Evolutionary conservation across 331 rosid genomes (phyloP).

Genomic region (Ulmus americana): DNA sequence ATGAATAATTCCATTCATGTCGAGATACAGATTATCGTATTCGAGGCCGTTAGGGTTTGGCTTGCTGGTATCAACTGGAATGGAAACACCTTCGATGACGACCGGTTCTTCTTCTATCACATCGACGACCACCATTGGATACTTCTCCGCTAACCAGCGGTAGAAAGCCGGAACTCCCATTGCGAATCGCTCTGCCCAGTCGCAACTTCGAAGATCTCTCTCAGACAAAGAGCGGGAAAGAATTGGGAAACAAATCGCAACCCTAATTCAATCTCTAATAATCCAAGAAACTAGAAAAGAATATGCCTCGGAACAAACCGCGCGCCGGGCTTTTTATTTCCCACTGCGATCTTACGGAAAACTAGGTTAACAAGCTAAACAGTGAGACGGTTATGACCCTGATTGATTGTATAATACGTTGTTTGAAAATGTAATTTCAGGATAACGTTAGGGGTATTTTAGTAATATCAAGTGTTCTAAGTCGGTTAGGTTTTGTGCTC

Average conservation of each 20-base stretch:
- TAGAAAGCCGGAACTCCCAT: slow-evolving; percentile 99
- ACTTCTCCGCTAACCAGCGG: slow-evolving; percentile 94
- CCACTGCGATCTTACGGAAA: not conserved
- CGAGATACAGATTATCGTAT: slow-evolving; percentile 87
- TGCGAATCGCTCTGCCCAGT: slow-evolving; percentile 16
- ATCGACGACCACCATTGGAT: slow-evolving; percentile 73
- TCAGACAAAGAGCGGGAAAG: slow-evolving; percentile 17
- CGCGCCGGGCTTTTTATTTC: not conserved
- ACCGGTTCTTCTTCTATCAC: slow-evolving; percentile 85
- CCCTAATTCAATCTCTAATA: slow-evolving; percentile 7
- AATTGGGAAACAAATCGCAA: not conserved
- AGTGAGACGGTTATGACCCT: slow-evolving; percentile 11
- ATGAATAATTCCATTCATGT: slow-evolving; percentile 91
- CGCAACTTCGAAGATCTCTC: not conserved
- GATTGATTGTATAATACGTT: not conserved
- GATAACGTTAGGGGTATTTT: not conserved
- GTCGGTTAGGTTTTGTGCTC: not conserved
- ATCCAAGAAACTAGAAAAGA: not conserved
- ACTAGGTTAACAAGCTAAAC: slow-evolving; percentile 6
- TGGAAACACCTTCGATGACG: slow-evolving; percentile 57
- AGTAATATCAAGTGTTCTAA: not conserved
- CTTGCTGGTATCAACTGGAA: slow-evolving; percentile 80
- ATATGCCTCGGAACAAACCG: not conserved
- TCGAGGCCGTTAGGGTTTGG: slow-evolving; percentile 82
- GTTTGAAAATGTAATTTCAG: not conserved